A percentile compares a stretch with the other conserved stretches of the same genome.
Evolutionary conservation across 108 stramenopile species (phyloP).

Genomic region (Cylindrotheca fusiformis): DNA sequence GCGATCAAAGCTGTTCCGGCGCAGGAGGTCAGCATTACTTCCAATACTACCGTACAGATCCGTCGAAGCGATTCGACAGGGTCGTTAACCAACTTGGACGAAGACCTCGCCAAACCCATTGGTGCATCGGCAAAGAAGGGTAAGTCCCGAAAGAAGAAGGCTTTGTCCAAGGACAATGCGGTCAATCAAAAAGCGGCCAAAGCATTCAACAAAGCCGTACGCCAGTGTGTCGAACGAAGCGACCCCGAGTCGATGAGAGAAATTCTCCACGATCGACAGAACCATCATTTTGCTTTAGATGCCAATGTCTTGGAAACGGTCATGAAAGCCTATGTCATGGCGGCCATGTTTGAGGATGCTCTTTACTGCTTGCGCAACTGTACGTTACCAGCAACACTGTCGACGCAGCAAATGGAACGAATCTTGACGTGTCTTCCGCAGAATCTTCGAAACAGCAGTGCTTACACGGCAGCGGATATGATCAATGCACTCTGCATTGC

Average conservation of each 20-base stretch:
- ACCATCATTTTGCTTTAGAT: conserved; percentile 83
- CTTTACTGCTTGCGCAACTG: conserved; percentile 85
- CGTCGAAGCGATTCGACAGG: conserved; percentile 46
- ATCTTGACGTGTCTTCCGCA: conserved; percentile 84
- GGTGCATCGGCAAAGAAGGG: conserved; percentile 39
- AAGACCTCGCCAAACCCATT: conserved; percentile 8
- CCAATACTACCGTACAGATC: conserved; percentile 61
- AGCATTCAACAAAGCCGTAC: conserved; percentile 73
- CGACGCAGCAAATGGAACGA: conserved; percentile 65
- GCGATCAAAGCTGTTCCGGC: conserved; percentile 67
- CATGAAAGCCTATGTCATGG: conserved; percentile 88
- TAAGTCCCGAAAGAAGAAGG: conserved; percentile 61
- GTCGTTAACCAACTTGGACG: conserved; percentile 43
- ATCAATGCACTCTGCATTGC: conserved; percentile 90
- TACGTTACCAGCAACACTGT: conserved; percentile 73
- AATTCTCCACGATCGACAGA: conserved; percentile 64
- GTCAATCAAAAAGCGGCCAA: conserved; percentile 72
- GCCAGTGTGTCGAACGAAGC: conserved; percentile 68
- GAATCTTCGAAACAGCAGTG: conserved; percentile 81
- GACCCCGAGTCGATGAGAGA: conserved; percentile 75
- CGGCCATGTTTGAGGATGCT: conserved; percentile 91
- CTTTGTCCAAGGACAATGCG: conserved; percentile 56
- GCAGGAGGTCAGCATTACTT: conserved; percentile 80
- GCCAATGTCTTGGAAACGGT: conserved; percentile 74
- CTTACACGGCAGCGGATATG: conserved; percentile 88